Evolutionary conservation across 148 eudicot genomes (phyloP).

Genomic region (Chenopodium album): DNA sequence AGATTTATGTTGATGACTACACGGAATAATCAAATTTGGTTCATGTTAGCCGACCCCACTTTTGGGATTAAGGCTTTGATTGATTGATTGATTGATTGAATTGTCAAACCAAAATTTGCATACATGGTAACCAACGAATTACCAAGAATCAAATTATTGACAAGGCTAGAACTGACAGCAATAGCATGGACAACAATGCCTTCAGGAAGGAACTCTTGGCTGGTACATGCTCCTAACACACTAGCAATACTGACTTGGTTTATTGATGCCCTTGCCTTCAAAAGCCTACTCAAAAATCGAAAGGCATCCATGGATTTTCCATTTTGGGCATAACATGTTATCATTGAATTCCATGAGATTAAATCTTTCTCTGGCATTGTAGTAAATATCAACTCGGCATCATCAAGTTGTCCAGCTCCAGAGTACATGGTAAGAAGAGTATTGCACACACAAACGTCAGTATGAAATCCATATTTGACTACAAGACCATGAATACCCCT

Average conservation of each 20-base stretch:
- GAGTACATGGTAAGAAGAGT: constrained; percentile 72
- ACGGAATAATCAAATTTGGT: too few relatives aligned
- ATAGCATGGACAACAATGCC: constrained; percentile 62
- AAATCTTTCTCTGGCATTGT: constrained; percentile 57
- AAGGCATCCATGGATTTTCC: constrained; percentile 51
- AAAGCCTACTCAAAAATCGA: constrained; percentile 36
- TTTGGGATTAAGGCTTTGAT: too few relatives aligned
- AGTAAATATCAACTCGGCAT: constrained; percentile 45
- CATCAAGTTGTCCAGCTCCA: constrained; percentile 44
- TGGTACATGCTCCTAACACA: constrained; percentile 67
- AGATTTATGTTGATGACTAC: too few relatives aligned
- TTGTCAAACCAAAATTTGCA: constrained; percentile 46
- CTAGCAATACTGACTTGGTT: constrained; percentile 64
- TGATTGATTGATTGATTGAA: too few relatives aligned
- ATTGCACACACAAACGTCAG: constrained; percentile 53
- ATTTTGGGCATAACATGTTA: constrained; percentile 53
- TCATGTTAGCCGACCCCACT: too few relatives aligned
- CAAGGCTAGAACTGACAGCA: constrained; percentile 48
- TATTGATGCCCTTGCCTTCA: constrained; percentile 26
- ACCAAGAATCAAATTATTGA: constrained; percentile 50
- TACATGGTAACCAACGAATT: constrained; percentile 75
- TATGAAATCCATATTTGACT: constrained; percentile 51
- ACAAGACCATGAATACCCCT: constrained; percentile 66
- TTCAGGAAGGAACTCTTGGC: constrained; percentile 42
- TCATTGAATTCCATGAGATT: constrained; percentile 77